Percentiles rank a stretch among this genome's conserved stretches.
These are phyloP conservation scores for Pelargonium cotyledonis DNA, from an alignment of 441 rosid species.

Conservation along the genomic window DNA sequence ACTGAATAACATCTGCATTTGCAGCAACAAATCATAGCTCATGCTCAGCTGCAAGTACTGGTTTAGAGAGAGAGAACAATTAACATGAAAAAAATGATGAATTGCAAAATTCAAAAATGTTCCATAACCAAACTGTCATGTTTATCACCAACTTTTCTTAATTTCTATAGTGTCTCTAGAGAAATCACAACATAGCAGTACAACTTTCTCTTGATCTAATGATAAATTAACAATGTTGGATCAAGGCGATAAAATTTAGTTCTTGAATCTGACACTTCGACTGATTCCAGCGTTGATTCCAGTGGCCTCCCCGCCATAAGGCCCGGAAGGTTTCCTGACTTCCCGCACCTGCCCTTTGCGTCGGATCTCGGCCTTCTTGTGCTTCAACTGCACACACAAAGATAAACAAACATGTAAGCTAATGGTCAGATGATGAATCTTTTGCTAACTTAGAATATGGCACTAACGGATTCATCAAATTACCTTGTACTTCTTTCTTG, in stretches of 20 bases:
- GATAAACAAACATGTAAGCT: background rate
- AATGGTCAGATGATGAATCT: background rate
- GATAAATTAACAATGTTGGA: background rate
- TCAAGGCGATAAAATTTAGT: constrained; percentile 7
- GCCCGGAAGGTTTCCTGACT: constrained; percentile 44
- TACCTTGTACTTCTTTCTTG: constrained; percentile 89
- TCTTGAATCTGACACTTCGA: constrained; percentile 54
- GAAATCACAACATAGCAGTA: too few relatives aligned
- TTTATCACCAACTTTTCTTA: too few relatives aligned
- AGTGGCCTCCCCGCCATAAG: constrained; percentile 60
- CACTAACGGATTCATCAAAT: background rate
- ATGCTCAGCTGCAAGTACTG: too few relatives aligned
- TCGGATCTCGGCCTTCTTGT: constrained; percentile 33
- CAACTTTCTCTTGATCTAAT: background rate
- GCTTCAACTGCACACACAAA: constrained; percentile 40
- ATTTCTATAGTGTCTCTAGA: too few relatives aligned
- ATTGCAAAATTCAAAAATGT: too few relatives aligned
- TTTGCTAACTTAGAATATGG: background rate
- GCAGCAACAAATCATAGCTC: too few relatives aligned
- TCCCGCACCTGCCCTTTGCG: constrained; percentile 66
- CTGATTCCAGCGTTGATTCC: constrained; percentile 75
- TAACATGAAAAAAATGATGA: too few relatives aligned
- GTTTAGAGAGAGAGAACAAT: too few relatives aligned
- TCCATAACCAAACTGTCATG: too few relatives aligned
- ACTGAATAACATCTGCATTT: too few relatives aligned